Evolutionary conservation across 208 protist species (phyloP), one percentile per base, ranked within the genome.

Genomic region (Leishmania amazonensis): DNA sequence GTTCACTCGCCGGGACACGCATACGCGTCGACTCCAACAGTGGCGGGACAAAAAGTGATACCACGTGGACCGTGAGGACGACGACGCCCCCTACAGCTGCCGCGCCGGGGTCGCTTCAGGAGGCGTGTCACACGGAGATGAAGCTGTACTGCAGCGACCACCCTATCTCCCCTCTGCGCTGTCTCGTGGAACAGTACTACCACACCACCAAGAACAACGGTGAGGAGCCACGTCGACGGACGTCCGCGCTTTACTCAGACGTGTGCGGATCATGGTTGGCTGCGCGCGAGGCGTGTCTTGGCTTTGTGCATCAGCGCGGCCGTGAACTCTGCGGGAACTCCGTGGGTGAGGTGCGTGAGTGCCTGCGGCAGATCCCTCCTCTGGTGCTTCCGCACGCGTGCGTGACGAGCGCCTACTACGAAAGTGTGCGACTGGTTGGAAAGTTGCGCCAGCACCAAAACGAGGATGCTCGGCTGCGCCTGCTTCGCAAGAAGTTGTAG

Each of bases 341-440:
- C 0, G 83, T 68, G 58, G 75, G 24, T 2, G 78, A 90, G 35
- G 76, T 85, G 17, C 87, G 91, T 17, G 89, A 95, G 51, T 95
- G 91, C 80, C 87, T 96, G 7, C 93, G 93, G 24, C 83, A 85
- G 35, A 79, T 94, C 1, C 88, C 91, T 1, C 79, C 83, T 3
- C 54, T 68, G 9, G 35, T 84, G 17, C 85, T 95, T 4, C 91
- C 91, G 11, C 40, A 58, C 40, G 75, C 82, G 8, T 96, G 93
- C 79, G 86, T 83, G 57, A 49, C 89, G 75, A 95, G 87, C n/a
- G 86, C 81, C 67, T 96, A 96, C 88, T 95, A 94, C 85, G 83
- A 81, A n/a, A 90, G 88, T 47, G 93, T 96, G n/a, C 72, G 87
- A 42, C 84, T 96, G 62, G 84, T 91, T 38, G 90, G 90, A 6